These are phyloP conservation scores for Eimeria sp. DNA, from an alignment of 169 alveolate genomes.

Conservation along the genomic window DNA sequence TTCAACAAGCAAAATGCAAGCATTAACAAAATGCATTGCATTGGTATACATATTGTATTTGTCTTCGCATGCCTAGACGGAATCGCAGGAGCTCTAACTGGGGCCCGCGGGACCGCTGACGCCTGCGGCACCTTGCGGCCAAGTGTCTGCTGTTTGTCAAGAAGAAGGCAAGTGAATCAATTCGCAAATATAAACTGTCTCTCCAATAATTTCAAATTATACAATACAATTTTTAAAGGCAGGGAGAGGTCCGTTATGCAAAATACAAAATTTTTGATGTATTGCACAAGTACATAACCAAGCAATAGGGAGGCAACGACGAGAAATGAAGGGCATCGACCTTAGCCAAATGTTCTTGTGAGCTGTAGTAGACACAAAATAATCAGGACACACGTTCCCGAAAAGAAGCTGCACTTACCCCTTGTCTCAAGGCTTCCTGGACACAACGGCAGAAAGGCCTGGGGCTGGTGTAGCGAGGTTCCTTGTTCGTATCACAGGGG, in stretches of 20 bases:
- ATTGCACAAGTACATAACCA: neutral
- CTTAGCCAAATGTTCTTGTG: neutral
- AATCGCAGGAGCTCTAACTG: neutral
- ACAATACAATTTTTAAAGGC: neutral
- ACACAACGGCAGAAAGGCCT: neutral
- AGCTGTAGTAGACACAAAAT: neutral
- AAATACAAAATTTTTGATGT: neutral
- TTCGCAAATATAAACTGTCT: neutral
- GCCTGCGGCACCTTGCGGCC: conserved; percentile 58
- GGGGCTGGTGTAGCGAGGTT: neutral
- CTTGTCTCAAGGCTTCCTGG: neutral
- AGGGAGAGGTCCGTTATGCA: neutral
- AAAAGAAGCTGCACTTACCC: neutral
- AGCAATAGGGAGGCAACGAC: neutral
- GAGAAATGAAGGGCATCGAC: neutral
- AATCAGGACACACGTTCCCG: neutral
- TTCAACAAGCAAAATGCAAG: neutral
- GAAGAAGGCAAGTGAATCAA: neutral
- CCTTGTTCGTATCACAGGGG: neutral
- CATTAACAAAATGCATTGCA: neutral
- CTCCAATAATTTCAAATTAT: neutral
- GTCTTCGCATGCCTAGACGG: conserved; percentile 23
- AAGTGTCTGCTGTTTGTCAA: neutral
- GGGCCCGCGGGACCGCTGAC: conserved; percentile 65
- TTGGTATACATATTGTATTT: neutral